Base-by-base conservation (phyloP, 306 rosid genomes). In the Cicer yamashitae region DNA sequence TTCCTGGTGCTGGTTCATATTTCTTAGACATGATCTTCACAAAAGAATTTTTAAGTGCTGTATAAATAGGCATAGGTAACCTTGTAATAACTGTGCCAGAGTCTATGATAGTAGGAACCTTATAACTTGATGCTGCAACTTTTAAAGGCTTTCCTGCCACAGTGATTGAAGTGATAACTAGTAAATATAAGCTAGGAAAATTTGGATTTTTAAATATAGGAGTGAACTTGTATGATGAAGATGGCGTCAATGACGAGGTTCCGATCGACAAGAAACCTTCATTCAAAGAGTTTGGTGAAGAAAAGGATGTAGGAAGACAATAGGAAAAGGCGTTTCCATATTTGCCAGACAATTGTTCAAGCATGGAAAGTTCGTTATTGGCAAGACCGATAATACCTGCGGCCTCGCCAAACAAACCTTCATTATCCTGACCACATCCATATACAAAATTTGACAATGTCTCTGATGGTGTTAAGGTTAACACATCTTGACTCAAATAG, bases 81-180 rank as follows among this genome's bases (percentile, higher is more conserved):
- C 94, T 86, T 41, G 93, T 81, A n/a, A 89, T 87, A 7, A 89
- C 88, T 4, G 93, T 89, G 37, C 93, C 93, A 6, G 93, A 85
- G 64, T 89, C 93, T n/a, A 89, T 87, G 59, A 87, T 80, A 1
- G 91, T 87, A 9, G 82, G 86, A n/a, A 77, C 89, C 47, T 66
- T 81, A 80, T 89, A 89, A n/a, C 82, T 77, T 6, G 85, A 78
- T 8, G 87, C 76, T 43, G 84, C 48, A 17, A 85, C 79, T 20
- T 17, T 80, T 0, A 89, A 14, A 50, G 87, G 89, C 66, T 11
- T 85, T 38, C 86, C 80, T 18, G 86, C 89, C 51, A 89, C 89
- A 0, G 80, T 81, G 5, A 89, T 80, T 6, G 83, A 11, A 3
- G 73, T 65, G 43, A 89, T 59, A 15, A 73, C 75, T 17, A 89